Evolutionary conservation across 2,329 filamentous ascomycete species (phyloP).

Genomic region (Stemphylium vesicarium): DNA sequence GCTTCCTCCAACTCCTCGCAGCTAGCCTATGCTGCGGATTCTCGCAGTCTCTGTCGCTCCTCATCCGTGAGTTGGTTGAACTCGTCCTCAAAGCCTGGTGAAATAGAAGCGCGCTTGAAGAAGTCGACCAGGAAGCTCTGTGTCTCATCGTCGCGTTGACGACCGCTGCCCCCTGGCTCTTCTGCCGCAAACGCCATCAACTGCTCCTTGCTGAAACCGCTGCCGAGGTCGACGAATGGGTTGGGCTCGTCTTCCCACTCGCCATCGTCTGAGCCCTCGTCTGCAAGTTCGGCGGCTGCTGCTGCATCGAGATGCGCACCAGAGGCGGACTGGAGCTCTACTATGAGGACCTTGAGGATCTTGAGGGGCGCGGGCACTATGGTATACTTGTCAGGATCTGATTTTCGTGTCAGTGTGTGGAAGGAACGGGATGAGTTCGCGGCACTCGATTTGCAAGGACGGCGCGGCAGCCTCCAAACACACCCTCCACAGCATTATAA

Average conservation of each 20-base stretch:
- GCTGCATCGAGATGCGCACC: conserved; percentile 65
- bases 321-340: conserved; percentile 84
- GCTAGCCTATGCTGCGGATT: conserved; percentile 31
- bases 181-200: conserved; percentile 77
- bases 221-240: conserved; percentile 73
- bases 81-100: conserved; percentile 61
- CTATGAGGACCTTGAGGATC: conserved; percentile 93
- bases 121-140: conserved; percentile 84
- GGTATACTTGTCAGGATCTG: conserved; percentile 88
- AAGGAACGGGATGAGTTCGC: neutral
- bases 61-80: conserved; percentile 61
- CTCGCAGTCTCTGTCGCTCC: conserved; percentile 61
- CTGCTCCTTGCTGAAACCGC: conserved; percentile 62
- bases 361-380: conserved; percentile 87
- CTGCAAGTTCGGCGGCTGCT: conserved; percentile 67
- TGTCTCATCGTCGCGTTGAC: conserved; percentile 87
- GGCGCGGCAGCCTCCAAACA: neutral
- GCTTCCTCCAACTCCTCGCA: too few species aligned
- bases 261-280: conserved; percentile 69
- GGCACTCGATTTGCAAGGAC: neutral
- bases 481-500: conserved; percentile 4
- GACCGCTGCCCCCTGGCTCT: conserved; percentile 54
- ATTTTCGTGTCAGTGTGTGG: conserved; percentile 20
- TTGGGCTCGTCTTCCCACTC: conserved; percentile 86
- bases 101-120: conserved; percentile 67